Evolutionary conservation across 148 eudicot species (phyloP).

Genomic region (Arbutus unedo): DNA sequence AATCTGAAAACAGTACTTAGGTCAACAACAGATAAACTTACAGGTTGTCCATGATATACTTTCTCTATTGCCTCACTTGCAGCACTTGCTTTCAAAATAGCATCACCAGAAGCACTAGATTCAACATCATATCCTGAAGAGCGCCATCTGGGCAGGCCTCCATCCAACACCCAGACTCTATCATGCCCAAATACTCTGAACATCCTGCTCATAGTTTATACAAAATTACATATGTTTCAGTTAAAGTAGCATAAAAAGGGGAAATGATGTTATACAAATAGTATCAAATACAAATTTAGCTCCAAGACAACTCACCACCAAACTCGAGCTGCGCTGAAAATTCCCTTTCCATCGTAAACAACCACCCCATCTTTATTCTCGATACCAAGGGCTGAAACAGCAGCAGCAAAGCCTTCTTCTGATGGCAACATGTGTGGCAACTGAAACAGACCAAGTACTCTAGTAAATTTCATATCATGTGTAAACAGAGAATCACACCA

Average conservation of each 20-base stretch:
- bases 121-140: conserved; percentile 87
- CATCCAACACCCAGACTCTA: conserved; percentile 95
- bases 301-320: conserved; percentile 74
- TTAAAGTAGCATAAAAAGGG: conserved; percentile 15
- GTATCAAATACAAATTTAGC: conserved; percentile 6
- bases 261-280: background rate
- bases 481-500: background rate
- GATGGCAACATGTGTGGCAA: conserved; percentile 99
- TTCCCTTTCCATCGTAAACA: conserved; percentile 97
- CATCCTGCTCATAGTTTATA: conserved; percentile 59
- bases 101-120: conserved; percentile 86
- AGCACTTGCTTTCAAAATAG: conserved; percentile 87
- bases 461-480: background rate
- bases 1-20: background rate
- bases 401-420: conserved; percentile 98
- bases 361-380: conserved; percentile 82
- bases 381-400: conserved; percentile 96
- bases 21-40: conserved; percentile 25
- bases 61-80: conserved; percentile 87
- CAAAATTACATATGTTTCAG: conserved; percentile 14
- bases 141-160: conserved; percentile 95
- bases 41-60: conserved; percentile 75
- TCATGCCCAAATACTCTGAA: conserved; percentile 97
- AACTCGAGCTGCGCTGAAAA: conserved; percentile 97
- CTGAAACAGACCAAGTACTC: conserved; percentile 38